Evolutionary conservation across 352 stramenopile species (phyloP), one percentile per base, ranked within the genome.

Genomic region (Globisporangium nunn): DNA sequence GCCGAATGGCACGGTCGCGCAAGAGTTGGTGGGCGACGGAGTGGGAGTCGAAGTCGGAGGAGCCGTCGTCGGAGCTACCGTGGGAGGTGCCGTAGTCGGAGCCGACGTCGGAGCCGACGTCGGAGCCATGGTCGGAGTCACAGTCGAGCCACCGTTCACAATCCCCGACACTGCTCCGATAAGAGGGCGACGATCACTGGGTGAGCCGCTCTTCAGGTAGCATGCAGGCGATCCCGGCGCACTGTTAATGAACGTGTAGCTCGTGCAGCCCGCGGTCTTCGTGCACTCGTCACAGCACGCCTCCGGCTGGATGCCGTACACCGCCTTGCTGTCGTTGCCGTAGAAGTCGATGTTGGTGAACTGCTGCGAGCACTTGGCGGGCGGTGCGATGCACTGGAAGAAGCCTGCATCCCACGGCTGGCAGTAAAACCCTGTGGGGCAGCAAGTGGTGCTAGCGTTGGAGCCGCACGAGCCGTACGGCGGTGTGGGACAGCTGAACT

Each of bases 251-350:
- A 64, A 81, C 49, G 72, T 79, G 62, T 79, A 82, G 30, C 63
- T 68, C 56, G 64, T 62, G 57, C 72, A 82, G 35, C 72, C 62
- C 0, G 47, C 28, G n/a, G 54, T 74, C 17, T 59, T 66, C 7
- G 62, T 49, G 61, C 73, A 82, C 6, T 61, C 68, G 12, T 78
- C 66, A 18, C 73, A 83, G 39, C 73, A 78, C 7, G 11, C 7
- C 12, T 28, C 17, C 17, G 50, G 50, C 31, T 54, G 50, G 10
- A 45, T 45, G 31, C 39, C 50, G 50, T 44, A 54, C 50, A 54
- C 50, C 0, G 50, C 17, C 17, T 54, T 54, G 50, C 31, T 44
- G 50, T 54, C 28, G n/a, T 45, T 54, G 33, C 50, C 50, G 50
- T 54, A 54, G 33, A 43, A 54, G 50, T 54, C 50, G 15, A 29